Evolutionary conservation across 768 basidiomycete genomes (phyloP).

Genomic region (Mrakia frigida): DNA sequence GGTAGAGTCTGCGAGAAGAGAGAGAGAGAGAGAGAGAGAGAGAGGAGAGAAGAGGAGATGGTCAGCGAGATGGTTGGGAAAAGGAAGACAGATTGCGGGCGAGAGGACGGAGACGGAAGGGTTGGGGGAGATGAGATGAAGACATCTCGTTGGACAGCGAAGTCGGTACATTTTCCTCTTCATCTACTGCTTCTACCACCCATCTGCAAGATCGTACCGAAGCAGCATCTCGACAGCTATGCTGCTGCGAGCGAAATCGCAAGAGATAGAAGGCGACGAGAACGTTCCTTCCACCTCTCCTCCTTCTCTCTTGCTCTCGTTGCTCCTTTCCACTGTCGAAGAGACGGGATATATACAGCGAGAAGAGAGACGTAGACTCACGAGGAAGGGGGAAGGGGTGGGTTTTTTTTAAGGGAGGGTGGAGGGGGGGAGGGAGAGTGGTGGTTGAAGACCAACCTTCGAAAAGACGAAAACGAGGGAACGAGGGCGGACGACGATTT

Average conservation of each 20-base stretch:
- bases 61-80: neutral
- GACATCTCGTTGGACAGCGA: neutral
- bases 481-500: too few relatives aligned
- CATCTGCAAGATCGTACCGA: too few relatives aligned
- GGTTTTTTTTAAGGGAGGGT: neutral
- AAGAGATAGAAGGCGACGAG: too few relatives aligned
- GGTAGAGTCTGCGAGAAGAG: neutral
- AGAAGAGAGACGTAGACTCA: neutral
- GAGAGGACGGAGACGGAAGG: constrained; percentile 1
- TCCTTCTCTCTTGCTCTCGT: neutral
- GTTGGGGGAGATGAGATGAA: neutral
- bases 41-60: neutral
- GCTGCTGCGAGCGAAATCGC: too few relatives aligned
- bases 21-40: neutral
- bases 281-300: too few relatives aligned
- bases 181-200: neutral
- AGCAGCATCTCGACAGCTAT: too few relatives aligned
- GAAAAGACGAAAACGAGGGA: too few relatives aligned
- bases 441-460: neutral
- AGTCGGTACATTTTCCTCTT: neutral
- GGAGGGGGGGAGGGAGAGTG: neutral
- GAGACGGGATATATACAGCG: neutral
- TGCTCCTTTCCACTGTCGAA: too few relatives aligned
- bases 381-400: neutral
- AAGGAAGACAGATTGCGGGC: neutral